Evolutionary conservation across 1,284 basidiomycete genomes (phyloP).

Genomic region (Hymenochaete sp.): DNA sequence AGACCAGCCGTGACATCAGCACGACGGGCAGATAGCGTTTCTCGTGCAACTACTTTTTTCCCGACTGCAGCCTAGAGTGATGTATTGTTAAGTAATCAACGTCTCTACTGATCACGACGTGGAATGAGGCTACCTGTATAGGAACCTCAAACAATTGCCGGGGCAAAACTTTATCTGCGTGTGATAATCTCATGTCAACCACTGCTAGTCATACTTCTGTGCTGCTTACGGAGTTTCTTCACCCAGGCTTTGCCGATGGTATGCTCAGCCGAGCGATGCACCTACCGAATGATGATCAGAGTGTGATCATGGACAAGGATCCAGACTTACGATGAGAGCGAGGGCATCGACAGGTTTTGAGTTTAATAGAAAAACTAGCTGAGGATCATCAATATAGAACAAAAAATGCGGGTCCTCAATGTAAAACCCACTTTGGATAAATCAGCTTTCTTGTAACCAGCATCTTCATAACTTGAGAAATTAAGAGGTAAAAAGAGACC

Average conservation of each 20-base stretch:
- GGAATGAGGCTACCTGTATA: conserved; percentile 45
- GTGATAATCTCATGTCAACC: neutral
- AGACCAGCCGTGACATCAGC: conserved; percentile 95
- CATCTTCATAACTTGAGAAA: conserved; percentile 87
- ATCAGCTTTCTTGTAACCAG: conserved; percentile 73
- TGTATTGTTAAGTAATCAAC: neutral
- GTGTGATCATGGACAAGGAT: neutral
- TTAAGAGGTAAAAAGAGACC: conserved; percentile 5
- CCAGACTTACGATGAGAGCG: conserved; percentile 59
- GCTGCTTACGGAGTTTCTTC: conserved; percentile 73
- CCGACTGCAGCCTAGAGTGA: conserved; percentile 57
- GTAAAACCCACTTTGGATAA: conserved; percentile 59
- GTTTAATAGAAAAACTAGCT: conserved; percentile 87
- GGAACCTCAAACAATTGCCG: conserved; percentile 91
- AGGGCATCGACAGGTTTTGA: conserved; percentile 83
- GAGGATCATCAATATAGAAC: conserved; percentile 1
- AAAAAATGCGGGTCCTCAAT: neutral
- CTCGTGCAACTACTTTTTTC: conserved; percentile 81
- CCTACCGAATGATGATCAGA: conserved; percentile 1
- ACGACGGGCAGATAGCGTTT: conserved; percentile 79
- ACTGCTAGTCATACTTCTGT: neutral
- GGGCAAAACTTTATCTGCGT: conserved; percentile 79
- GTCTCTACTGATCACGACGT: neutral
- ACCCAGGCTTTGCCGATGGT: conserved; percentile 75
- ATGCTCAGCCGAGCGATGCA: conserved; percentile 69